A percentile compares a stretch with the other conserved stretches of the same genome.
Evolutionary conservation across 257 asterid species (phyloP).

Genomic region (Solanum rostratum): DNA sequence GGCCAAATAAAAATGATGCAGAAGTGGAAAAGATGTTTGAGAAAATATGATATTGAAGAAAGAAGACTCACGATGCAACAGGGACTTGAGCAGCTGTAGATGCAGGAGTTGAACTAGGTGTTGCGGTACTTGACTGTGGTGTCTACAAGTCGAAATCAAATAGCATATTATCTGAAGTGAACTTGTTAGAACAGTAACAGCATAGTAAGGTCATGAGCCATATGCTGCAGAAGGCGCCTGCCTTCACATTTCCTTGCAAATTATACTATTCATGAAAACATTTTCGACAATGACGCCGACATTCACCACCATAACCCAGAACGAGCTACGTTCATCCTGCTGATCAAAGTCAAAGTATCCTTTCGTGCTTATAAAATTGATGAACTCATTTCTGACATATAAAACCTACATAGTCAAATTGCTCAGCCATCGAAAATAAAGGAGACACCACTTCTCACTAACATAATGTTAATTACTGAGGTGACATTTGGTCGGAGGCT

Average conservation of each 20-base stretch:
- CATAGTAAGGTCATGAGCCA: background rate
- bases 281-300: background rate
- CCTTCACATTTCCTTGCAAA: background rate
- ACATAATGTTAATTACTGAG: background rate
- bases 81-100: constrained; percentile 24
- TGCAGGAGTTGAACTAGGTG: constrained; percentile 31
- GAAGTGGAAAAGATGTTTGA: background rate
- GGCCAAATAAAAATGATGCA: background rate
- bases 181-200: background rate
- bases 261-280: background rate
- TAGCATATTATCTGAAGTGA: background rate
- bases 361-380: background rate
- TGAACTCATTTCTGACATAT: background rate
- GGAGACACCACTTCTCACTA: background rate
- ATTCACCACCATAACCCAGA: background rate
- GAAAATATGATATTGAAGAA: background rate
- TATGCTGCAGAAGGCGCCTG: background rate
- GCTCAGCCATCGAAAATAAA: background rate
- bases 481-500: background rate
- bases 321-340: background rate
- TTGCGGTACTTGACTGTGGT: constrained; percentile 33
- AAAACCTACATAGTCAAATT: background rate
- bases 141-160: constrained; percentile 22
- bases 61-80: constrained; percentile 24
- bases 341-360: background rate